A percentile compares a stretch with the other conserved stretches of the same genome.
phyloP scores from a whole-genome alignment of 2,329 filamentous ascomycete genomes.

The Fusarium citri region DNA sequence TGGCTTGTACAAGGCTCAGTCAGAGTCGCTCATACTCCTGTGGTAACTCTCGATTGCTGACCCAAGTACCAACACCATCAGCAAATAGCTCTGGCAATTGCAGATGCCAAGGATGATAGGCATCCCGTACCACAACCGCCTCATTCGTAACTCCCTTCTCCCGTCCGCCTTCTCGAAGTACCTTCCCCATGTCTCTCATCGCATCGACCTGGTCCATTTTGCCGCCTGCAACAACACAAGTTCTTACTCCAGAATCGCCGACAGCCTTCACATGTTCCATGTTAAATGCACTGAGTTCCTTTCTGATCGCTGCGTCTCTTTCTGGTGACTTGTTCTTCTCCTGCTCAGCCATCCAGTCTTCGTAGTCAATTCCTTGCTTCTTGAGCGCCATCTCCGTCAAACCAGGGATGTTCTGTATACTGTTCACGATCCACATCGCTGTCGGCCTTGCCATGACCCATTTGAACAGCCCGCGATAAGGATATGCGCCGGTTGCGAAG shows the following conservation, averaged over 20 bases:
- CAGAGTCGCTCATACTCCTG: slow-evolving; percentile 9
- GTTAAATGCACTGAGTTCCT: slow-evolving; percentile 1
- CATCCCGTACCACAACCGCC: slow-evolving; percentile 23
- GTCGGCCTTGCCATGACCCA: slow-evolving; percentile 22
- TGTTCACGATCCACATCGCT: not conserved
- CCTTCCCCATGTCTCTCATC: slow-evolving; percentile 6
- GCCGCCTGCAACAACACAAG: slow-evolving; percentile 23
- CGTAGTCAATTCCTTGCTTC: slow-evolving; percentile 24
- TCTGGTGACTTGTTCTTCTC: slow-evolving; percentile 24
- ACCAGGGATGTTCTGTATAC: slow-evolving; percentile 1
- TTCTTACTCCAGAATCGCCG: slow-evolving; percentile 16
- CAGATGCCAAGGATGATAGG: slow-evolving; percentile 33
- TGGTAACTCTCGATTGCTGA: not conserved
- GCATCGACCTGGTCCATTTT: slow-evolving; percentile 30
- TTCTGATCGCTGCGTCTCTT: not conserved
- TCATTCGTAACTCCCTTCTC: not conserved
- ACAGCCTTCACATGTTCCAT: slow-evolving; percentile 7
- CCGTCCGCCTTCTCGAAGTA: not conserved
- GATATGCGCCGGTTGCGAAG: slow-evolving; percentile 16
- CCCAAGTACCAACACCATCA: slow-evolving; percentile 21
- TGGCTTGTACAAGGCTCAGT: not conserved
- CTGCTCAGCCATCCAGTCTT: slow-evolving; percentile 16
- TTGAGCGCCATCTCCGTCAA: slow-evolving; percentile 5
- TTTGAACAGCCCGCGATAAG: slow-evolving; percentile 20
- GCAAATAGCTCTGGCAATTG: slow-evolving; percentile 30